Percentiles rank a stretch among this genome's conserved stretches.
Evolutionary conservation across 345 rosid species (phyloP).

Genomic region (Psidium friedrichsthalianum): DNA sequence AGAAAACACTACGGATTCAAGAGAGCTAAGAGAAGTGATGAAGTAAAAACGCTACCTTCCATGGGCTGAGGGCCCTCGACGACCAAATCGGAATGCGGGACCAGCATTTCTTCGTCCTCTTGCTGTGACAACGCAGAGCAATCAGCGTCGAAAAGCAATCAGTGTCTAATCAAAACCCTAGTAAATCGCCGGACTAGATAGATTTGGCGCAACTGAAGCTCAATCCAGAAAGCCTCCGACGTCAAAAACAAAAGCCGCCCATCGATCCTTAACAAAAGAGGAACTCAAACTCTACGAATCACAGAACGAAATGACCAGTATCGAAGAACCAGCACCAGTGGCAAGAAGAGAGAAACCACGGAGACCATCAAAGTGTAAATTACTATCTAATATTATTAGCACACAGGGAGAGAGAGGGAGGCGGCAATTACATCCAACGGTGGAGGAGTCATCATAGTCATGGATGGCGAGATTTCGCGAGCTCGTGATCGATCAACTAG

Average conservation of each 20-base stretch:
- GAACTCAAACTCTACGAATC: neutral
- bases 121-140: slow-evolving; percentile 33
- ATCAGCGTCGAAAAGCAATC: neutral
- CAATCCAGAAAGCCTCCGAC: slow-evolving; percentile 7
- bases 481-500: slow-evolving; percentile 1
- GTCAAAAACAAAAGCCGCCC: neutral
- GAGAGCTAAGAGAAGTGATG: neutral
- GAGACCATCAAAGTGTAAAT: neutral
- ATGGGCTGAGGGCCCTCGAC: slow-evolving; percentile 87
- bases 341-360: neutral
- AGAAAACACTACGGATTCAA: neutral
- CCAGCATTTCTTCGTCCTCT: slow-evolving; percentile 93
- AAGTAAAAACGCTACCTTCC: slow-evolving; percentile 42
- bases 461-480: slow-evolving; percentile 4
- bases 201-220: slow-evolving; percentile 3
- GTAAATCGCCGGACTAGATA: neutral
- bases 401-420: neutral
- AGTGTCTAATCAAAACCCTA: slow-evolving; percentile 21
- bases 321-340: neutral
- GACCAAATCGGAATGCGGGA: slow-evolving; percentile 64
- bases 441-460: slow-evolving; percentile 85
- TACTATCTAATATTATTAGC: neutral
- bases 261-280: neutral
- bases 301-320: neutral
- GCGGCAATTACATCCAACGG: slow-evolving; percentile 53